Conservation (phyloP, 768 basidiomycete genomes). For the Podaxis sp. region DNA sequence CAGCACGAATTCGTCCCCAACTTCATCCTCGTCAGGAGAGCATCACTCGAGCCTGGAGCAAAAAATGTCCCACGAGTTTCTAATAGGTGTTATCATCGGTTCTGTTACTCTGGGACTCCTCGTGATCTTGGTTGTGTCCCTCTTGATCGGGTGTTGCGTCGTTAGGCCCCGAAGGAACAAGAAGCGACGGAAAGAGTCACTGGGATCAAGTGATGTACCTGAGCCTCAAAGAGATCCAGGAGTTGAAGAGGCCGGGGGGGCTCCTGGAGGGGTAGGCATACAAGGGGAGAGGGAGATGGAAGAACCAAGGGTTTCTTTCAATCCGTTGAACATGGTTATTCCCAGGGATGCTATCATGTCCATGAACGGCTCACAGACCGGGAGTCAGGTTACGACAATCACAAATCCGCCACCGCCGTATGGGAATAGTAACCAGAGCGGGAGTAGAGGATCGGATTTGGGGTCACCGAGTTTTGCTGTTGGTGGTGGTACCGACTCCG, state of each 20-base stretch:
- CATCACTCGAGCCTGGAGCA: not conserved
- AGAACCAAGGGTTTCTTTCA: not conserved
- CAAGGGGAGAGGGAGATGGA: not conserved
- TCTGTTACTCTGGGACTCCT: not conserved
- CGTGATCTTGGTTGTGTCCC: not conserved
- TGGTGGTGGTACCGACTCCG: not conserved
- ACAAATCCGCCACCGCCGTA: constrained; percentile 2
- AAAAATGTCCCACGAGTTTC: not conserved
- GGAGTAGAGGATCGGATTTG: not conserved
- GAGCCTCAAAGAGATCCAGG: too few relatives aligned
- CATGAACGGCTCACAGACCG: not conserved
- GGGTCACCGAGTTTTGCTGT: not conserved
- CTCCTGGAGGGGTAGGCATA: not conserved
- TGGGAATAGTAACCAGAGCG: not conserved
- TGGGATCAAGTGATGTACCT: not conserved
- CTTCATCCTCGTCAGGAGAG: too few relatives aligned
- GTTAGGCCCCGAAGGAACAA: not conserved
- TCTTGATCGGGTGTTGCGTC: not conserved
- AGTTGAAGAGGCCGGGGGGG: too few relatives aligned
- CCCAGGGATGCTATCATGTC: not conserved
- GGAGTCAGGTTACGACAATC: not conserved
- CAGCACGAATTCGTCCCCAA: too few relatives aligned
- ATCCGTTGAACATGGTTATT: not conserved
- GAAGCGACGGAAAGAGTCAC: not conserved
- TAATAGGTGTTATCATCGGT: constrained; percentile 3